Evolutionary conservation across 495 filamentous ascomycete genomes (phyloP).

Genomic region (Trichoderma parareesei): DNA sequence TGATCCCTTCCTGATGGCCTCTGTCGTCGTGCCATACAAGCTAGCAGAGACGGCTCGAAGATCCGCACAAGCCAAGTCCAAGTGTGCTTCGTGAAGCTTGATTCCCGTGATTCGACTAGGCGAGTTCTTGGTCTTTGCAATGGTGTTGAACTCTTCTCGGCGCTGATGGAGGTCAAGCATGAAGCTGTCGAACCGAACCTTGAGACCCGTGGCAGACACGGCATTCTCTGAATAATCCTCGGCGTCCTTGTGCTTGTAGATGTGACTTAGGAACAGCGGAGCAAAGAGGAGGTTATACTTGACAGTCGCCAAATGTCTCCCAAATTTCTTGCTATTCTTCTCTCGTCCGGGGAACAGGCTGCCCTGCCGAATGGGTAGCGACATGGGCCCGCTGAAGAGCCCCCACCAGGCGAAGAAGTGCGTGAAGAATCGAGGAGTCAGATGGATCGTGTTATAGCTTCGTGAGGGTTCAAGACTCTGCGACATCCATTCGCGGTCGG

Average conservation of each 20-base stretch:
- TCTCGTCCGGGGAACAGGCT: constrained; percentile 82
- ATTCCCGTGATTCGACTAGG: constrained; percentile 71
- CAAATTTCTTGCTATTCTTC: constrained; percentile 97
- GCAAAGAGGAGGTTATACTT: constrained; percentile 94
- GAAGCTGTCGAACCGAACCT: constrained; percentile 87
- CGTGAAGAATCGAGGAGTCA: constrained; percentile 91
- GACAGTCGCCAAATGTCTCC: constrained; percentile 89
- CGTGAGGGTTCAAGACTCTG: constrained; percentile 62
- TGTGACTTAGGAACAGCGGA: constrained; percentile 87
- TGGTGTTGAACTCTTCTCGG: constrained; percentile 80
- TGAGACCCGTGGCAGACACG: constrained; percentile 87
- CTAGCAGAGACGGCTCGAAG: constrained; percentile 88
- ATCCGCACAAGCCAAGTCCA: constrained; percentile 89
- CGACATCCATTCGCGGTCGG: constrained; percentile 70
- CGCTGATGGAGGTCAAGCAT: constrained; percentile 95
- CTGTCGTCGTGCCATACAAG: constrained; percentile 67
- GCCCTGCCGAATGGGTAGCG: constrained; percentile 88
- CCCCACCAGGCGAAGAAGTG: constrained; percentile 99
- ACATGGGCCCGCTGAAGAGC: constrained; percentile 90
- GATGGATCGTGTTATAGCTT: constrained; percentile 91
- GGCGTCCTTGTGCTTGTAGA: constrained; percentile 96
- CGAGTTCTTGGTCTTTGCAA: constrained; percentile 60
- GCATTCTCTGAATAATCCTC: constrained; percentile 74
- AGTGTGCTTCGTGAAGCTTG: constrained; percentile 86
- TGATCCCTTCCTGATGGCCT: constrained; percentile 61